A percentile compares a stretch with the other conserved stretches of the same genome.
phyloP scores from a whole-genome alignment of 2,329 filamentous ascomycete species.

The Didymella lethalis region DNA sequence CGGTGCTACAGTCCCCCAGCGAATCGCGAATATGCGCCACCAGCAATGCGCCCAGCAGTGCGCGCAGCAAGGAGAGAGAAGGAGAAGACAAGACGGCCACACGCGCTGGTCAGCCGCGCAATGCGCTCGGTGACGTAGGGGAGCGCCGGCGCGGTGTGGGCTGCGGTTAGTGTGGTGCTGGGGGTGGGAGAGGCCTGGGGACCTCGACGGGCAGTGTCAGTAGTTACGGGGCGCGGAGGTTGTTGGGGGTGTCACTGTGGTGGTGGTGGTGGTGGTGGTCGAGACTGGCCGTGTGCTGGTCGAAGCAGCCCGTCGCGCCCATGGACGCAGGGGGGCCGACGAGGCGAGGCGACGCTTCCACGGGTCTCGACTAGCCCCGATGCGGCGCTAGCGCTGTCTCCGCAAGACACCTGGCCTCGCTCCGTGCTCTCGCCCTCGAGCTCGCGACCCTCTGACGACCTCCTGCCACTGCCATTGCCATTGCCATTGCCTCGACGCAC shows the following conservation, averaged over 20 bases:
- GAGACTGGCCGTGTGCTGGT: conserved; percentile 1
- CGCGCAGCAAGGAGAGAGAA: too few species aligned
- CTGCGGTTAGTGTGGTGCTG: conserved; percentile 6
- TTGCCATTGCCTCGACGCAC: conserved; percentile 18
- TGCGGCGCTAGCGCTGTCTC: conserved; percentile 31
- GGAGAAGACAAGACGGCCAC: conserved; percentile 6
- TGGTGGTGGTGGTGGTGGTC: too few species aligned
- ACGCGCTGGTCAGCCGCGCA: conserved; percentile 23
- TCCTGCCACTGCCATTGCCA: too few species aligned
- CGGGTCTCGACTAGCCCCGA: conserved; percentile 4
- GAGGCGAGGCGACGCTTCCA: conserved; percentile 22
- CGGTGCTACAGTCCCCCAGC: conserved; percentile 37
- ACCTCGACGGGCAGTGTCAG: conserved; percentile 2
- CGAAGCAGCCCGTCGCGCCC: conserved; percentile 27
- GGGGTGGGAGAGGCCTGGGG: background rate
- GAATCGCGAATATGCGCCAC: conserved; percentile 32
- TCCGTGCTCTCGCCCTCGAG: conserved; percentile 30
- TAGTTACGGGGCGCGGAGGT: too few species aligned
- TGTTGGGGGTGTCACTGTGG: too few species aligned
- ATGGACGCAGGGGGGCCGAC: conserved; percentile 8
- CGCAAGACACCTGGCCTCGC: conserved; percentile 40
- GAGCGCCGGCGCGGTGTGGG: background rate
- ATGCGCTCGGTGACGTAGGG: conserved; percentile 6
- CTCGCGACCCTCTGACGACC: conserved; percentile 27
- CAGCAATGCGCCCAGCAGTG: conserved; percentile 25